phyloP scores from a whole-genome alignment of 2,329 filamentous ascomycete species.

The Sclerotinia subarctica region DNA sequence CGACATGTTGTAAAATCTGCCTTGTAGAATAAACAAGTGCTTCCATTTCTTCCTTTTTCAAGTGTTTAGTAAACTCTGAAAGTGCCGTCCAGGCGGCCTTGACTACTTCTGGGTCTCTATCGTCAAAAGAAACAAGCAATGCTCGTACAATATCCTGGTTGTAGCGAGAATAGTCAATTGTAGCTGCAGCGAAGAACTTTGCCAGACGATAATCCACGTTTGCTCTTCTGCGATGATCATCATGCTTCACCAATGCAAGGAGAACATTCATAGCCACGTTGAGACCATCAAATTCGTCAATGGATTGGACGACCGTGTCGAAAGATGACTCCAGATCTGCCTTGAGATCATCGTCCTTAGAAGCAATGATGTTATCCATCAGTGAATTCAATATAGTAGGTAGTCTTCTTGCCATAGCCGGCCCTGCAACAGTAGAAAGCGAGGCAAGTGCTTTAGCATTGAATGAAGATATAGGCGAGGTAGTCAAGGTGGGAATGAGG shows the following conservation, averaged over 20 bases:
- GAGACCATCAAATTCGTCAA: slow-evolving; percentile 93
- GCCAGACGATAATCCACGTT: slow-evolving; percentile 75
- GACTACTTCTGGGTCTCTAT: slow-evolving; percentile 77
- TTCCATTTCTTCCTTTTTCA: slow-evolving; percentile 98
- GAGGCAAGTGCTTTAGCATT: slow-evolving; percentile 94
- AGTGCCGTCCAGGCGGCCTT: slow-evolving; percentile 88
- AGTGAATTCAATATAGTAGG: slow-evolving; percentile 89
- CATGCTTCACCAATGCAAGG: slow-evolving; percentile 81
- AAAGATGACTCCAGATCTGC: slow-evolving; percentile 76
- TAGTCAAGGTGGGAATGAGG: slow-evolving; percentile 87
- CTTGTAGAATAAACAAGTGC: slow-evolving; percentile 81
- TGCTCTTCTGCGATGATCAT: slow-evolving; percentile 82
- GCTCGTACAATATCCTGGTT: slow-evolving; percentile 92
- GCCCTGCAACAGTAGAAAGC: slow-evolving; percentile 83
- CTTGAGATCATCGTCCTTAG: slow-evolving; percentile 69
- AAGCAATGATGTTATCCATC: slow-evolving; percentile 85
- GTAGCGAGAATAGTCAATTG: slow-evolving; percentile 91
- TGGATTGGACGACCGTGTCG: slow-evolving; percentile 83
- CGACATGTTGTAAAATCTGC: slow-evolving; percentile 81
- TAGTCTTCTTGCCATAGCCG: slow-evolving; percentile 85
- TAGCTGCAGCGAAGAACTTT: slow-evolving; percentile 77
- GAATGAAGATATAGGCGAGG: slow-evolving; percentile 87
- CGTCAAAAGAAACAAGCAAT: slow-evolving; percentile 87
- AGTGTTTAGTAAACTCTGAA: slow-evolving; percentile 78
- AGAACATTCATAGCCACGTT: slow-evolving; percentile 96